Conservation (phyloP, 768 basidiomycete species). For the Suillus subalutaceus region DNA sequence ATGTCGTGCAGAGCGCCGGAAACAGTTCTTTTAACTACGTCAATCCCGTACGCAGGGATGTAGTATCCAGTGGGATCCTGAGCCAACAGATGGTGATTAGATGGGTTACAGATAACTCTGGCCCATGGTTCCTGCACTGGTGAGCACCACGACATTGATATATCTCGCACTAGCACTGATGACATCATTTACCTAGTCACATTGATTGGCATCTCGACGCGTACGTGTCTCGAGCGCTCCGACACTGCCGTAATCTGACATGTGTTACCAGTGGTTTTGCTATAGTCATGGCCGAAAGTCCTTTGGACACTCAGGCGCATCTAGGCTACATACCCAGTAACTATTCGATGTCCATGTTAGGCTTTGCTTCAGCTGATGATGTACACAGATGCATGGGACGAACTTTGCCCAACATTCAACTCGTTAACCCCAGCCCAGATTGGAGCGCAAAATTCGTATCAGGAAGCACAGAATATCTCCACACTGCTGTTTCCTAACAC, state of each 20-base stretch:
- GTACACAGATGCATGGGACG: slow-evolving; percentile 25
- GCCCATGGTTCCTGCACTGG: slow-evolving; percentile 56
- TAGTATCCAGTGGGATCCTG: slow-evolving; percentile 13
- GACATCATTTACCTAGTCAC: slow-evolving; percentile 35
- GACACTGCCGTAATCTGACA: slow-evolving; percentile 1
- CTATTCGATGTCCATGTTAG: not conserved
- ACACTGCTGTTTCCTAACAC: no score
- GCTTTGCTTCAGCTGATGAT: not conserved
- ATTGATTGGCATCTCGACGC: slow-evolving; percentile 55
- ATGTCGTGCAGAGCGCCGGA: slow-evolving; percentile 30
- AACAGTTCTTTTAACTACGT: slow-evolving; percentile 26
- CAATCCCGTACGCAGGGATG: slow-evolving; percentile 31
- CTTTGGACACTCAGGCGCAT: slow-evolving; percentile 1
- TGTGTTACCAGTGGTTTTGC: slow-evolving; percentile 4
- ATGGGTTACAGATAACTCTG: slow-evolving; percentile 54
- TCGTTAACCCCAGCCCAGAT: slow-evolving; percentile 24
- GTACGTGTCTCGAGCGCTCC: slow-evolving; percentile 26
- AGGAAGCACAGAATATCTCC: slow-evolving; percentile 24
- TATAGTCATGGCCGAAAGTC: slow-evolving; percentile 10
- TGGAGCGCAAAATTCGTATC: slow-evolving; percentile 22
- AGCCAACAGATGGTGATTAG: slow-evolving; percentile 48
- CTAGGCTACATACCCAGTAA: not conserved
- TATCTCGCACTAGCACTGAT: not conserved
- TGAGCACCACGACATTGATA: not conserved
- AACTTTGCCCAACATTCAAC: slow-evolving; percentile 28